Conservation (phyloP, 176 grass and related monocot genomes). For the Puccinellia tenuiflora region DNA sequence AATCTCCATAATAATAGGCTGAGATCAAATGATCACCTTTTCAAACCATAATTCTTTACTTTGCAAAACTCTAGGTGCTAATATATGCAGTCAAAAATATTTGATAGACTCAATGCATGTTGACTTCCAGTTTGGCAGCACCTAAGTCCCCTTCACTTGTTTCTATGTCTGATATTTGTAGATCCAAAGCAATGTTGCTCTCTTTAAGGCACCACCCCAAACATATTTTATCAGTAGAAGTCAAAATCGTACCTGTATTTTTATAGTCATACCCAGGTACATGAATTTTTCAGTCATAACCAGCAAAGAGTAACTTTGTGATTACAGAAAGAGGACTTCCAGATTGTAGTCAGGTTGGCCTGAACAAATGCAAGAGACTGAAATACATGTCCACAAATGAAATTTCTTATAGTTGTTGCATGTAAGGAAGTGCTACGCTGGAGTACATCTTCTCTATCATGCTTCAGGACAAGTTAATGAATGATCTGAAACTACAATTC, state of each 20-base stretch:
- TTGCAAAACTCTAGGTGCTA: not conserved
- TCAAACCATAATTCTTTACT: not conserved
- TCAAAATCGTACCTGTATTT: not conserved
- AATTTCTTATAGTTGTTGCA: not conserved
- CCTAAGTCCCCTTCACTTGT: slow-evolving; percentile 7
- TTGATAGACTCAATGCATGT: slow-evolving; percentile 2
- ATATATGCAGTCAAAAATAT: not conserved
- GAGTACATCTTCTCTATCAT: not conserved
- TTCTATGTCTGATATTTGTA: slow-evolving; percentile 16
- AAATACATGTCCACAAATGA: not conserved
- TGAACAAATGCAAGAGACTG: not conserved
- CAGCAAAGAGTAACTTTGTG: not conserved
- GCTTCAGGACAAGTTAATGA: not conserved
- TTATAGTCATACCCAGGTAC: not conserved
- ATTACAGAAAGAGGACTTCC: not conserved
- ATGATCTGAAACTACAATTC: not conserved
- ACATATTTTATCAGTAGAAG: slow-evolving; percentile 18
- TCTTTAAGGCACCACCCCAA: not conserved
- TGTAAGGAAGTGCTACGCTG: not conserved
- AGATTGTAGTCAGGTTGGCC: not conserved
- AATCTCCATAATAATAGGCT: not conserved
- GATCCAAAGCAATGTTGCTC: slow-evolving; percentile 21
- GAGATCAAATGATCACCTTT: not conserved
- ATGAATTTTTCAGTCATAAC: not conserved
- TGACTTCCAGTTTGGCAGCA: not conserved